Conservation (phyloP, 305 asterid species). For the Fraxinus sp. region DNA sequence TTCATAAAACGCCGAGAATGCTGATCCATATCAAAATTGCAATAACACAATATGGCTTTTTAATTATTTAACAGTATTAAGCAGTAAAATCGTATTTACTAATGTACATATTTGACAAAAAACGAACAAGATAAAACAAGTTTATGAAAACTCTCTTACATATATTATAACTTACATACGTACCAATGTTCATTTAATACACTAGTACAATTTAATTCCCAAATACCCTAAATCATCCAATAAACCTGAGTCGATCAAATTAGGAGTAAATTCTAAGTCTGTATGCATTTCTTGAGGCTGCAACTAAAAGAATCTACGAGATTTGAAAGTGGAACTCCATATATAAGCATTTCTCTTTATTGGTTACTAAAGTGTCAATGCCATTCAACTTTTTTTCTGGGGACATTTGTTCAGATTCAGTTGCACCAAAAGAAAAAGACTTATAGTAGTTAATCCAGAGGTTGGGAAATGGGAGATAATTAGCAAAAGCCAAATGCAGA, state of each 20-base stretch:
- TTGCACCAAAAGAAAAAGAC: neutral
- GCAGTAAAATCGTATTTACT: too few species aligned
- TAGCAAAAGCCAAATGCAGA: neutral
- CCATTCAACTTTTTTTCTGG: neutral
- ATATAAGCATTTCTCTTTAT: neutral
- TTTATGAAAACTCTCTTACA: too few species aligned
- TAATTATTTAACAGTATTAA: too few species aligned
- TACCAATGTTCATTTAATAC: too few species aligned
- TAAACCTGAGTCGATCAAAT: neutral
- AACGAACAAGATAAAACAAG: neutral
- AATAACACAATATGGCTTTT: neutral
- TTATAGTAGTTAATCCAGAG: neutral
- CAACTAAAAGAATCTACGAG: neutral
- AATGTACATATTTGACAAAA: neutral
- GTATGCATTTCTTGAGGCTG: neutral
- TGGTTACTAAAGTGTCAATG: neutral
- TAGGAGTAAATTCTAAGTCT: neutral
- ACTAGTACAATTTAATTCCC: neutral
- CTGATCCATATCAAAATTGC: neutral
- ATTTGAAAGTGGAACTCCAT: neutral
- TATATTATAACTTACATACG: too few species aligned
- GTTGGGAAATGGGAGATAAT: neutral
- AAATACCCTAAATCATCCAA: neutral
- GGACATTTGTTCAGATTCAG: neutral
- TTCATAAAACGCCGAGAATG: neutral